phyloP scores from a whole-genome alignment of 148 eudicot species.

The Vaccinium myrtillus region DNA sequence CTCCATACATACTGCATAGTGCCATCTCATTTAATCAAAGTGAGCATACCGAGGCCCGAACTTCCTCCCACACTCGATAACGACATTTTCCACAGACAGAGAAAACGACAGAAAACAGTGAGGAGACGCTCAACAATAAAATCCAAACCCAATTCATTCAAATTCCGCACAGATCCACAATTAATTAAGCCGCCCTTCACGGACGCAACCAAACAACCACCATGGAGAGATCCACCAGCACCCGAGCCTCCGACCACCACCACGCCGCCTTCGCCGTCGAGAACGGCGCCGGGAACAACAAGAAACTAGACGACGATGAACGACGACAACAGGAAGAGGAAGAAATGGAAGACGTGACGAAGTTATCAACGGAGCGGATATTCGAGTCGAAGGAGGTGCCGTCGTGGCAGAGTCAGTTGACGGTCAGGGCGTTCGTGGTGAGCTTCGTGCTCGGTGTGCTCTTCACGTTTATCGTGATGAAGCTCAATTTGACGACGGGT shows the following conservation, averaged over 20 bases:
- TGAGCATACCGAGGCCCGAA: not conserved
- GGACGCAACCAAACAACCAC: not conserved
- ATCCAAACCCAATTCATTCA: not conserved
- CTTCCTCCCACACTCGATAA: not conserved
- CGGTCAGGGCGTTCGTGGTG: constrained; percentile 45
- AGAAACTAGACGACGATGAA: not conserved
- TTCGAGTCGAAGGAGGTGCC: constrained; percentile 54
- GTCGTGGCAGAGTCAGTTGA: constrained; percentile 56
- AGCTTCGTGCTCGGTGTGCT: constrained; percentile 40
- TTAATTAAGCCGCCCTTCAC: not conserved
- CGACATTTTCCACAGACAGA: not conserved
- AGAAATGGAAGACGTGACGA: not conserved
- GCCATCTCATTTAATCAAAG: too few species aligned
- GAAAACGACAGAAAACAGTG: not conserved
- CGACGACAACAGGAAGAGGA: not conserved
- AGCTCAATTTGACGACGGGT: constrained; percentile 70
- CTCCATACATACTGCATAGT: too few species aligned
- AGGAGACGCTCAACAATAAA: not conserved
- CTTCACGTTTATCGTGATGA: constrained; percentile 64
- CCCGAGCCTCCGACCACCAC: not conserved
- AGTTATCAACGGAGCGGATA: constrained; percentile 32
- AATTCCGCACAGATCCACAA: not conserved
- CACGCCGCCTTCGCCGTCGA: not conserved
- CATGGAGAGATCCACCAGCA: not conserved
- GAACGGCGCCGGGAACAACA: not conserved